Evolutionary conservation across 2,329 filamentous ascomycete genomes (phyloP).

Genomic region (Monosporascus sp.): DNA sequence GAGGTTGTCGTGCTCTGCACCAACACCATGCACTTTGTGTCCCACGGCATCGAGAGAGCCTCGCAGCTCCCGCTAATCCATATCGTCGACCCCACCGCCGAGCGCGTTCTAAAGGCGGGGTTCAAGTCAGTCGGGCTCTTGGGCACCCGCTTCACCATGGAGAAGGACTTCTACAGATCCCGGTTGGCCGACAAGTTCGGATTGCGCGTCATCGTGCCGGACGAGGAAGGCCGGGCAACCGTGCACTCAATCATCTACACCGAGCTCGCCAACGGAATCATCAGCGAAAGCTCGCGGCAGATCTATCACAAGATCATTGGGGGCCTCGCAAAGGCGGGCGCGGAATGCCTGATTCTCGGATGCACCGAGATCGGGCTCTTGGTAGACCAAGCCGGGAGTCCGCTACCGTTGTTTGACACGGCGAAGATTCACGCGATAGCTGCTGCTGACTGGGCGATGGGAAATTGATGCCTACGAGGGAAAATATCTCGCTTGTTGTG

Average conservation of each 20-base stretch:
- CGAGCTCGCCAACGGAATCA: slow-evolving; percentile 12
- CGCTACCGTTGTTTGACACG: slow-evolving; percentile 10
- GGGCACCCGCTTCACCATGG: slow-evolving; percentile 19
- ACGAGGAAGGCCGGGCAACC: slow-evolving; percentile 5
- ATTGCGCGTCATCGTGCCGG: slow-evolving; percentile 13
- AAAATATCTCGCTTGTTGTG: too few relatives aligned
- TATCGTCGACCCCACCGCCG: slow-evolving; percentile 13
- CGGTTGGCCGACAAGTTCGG: slow-evolving; percentile 13
- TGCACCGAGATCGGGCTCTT: slow-evolving; percentile 17
- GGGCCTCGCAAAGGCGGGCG: slow-evolving; percentile 9
- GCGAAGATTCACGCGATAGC: slow-evolving; percentile 8
- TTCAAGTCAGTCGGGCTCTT: slow-evolving; percentile 11
- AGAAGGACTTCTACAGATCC: slow-evolving; percentile 16
- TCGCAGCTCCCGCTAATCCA: slow-evolving; percentile 9
- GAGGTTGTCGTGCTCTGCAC: slow-evolving; percentile 14
- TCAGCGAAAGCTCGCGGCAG: slow-evolving; percentile 9
- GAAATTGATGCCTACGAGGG: neutral
- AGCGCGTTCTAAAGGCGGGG: slow-evolving; percentile 7
- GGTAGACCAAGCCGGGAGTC: slow-evolving; percentile 2
- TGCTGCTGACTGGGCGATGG: slow-evolving; percentile 10
- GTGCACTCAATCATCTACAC: slow-evolving; percentile 16
- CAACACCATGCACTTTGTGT: slow-evolving; percentile 14
- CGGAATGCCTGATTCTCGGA: slow-evolving; percentile 17
- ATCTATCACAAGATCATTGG: slow-evolving; percentile 12
- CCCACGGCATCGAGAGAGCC: slow-evolving; percentile 7